Base-by-base conservation (phyloP, 495 filamentous ascomycete genomes). In the Talaromyces trachyspermus region DNA sequence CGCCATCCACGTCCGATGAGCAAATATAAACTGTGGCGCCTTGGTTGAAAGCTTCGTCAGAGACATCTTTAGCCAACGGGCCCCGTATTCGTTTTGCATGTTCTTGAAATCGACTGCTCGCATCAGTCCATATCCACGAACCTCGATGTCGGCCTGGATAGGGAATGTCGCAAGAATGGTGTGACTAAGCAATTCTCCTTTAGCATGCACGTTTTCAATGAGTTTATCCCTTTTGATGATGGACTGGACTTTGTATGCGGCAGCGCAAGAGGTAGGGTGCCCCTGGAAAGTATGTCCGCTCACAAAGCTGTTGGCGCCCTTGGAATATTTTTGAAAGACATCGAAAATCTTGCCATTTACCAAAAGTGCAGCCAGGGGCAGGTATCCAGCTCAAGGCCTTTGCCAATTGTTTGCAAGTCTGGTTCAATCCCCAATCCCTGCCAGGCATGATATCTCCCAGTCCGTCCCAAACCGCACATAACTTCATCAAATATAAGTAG, bases 401-500 rank as follows among this genome's bases (percentile, higher is more conserved):
- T 88, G 0, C 75, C 84, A 14, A 86, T 70, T 0, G 78, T 76
- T 54, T 81, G 74, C 10, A 88, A 72, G 57, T 87, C 84, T 0
- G 81, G 81, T 0, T 73, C 68, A 10, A 80, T 61, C 29, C 49
- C 69, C 56, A 86, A 81, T 38, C 77, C 72, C 47, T 86, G 71
- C 79, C 81, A 88, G 3, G 78, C 83, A 46, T 84, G 80, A 5
- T 84, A 57, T 2, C 77, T 84, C 0, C 84, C 84, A 10, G 71
- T 76, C 6, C 82, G 71, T 1, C 84, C 84, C 76, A 86, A 86
- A 0, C 84, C 86, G 54, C 82, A 79, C 85, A 91, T 89, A 26
- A 88, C 76, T 49, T 91, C 86, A 46, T 91, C 86, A 5, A 86
- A 62, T 39, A 89, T 81, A 20, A 87, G 64, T 2, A 89, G 69